These are phyloP conservation scores for Xylaria sp. DNA, from an alignment of 2,329 filamentous ascomycete genomes.

Conservation along the genomic window DNA sequence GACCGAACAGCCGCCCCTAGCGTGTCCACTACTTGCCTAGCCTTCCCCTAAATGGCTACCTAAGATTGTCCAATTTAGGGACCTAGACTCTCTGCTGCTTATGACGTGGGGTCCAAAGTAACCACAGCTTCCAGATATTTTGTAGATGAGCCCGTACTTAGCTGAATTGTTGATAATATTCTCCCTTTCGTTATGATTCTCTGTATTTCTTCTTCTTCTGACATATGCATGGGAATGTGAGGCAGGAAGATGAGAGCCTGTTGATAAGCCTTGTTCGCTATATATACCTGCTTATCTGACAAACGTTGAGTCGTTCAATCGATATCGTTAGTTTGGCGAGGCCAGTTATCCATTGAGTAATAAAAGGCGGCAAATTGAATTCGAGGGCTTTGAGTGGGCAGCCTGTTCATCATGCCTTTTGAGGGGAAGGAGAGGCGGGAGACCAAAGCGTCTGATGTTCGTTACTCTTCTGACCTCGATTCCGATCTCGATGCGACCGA, in stretches of 20 bases:
- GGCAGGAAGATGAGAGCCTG: not conserved
- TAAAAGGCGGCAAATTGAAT: not conserved
- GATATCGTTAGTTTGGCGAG: not conserved
- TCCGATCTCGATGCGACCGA: conserved; percentile 49
- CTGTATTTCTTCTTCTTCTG: too few relatives aligned
- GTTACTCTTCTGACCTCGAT: conserved; percentile 22
- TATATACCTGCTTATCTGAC: too few relatives aligned
- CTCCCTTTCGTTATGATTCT: too few relatives aligned
- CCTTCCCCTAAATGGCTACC: too few relatives aligned
- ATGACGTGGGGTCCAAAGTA: too few relatives aligned
- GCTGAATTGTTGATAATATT: too few relatives aligned
- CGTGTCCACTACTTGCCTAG: too few relatives aligned
- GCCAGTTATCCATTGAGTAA: not conserved
- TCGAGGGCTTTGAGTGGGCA: not conserved
- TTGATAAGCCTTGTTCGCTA: not conserved
- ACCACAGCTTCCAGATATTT: too few relatives aligned
- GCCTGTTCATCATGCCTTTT: conserved; percentile 12
- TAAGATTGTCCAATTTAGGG: too few relatives aligned
- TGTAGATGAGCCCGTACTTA: too few relatives aligned
- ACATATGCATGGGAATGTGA: not conserved
- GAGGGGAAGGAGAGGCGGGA: conserved; percentile 23
- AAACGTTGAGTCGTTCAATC: too few relatives aligned
- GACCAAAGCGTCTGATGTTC: conserved; percentile 42
- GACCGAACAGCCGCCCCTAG: not conserved
- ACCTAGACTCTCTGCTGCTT: too few relatives aligned